These are phyloP conservation scores for Penicillium silybi DNA, from an alignment of 495 filamentous ascomycete species.

Conservation along the genomic window DNA sequence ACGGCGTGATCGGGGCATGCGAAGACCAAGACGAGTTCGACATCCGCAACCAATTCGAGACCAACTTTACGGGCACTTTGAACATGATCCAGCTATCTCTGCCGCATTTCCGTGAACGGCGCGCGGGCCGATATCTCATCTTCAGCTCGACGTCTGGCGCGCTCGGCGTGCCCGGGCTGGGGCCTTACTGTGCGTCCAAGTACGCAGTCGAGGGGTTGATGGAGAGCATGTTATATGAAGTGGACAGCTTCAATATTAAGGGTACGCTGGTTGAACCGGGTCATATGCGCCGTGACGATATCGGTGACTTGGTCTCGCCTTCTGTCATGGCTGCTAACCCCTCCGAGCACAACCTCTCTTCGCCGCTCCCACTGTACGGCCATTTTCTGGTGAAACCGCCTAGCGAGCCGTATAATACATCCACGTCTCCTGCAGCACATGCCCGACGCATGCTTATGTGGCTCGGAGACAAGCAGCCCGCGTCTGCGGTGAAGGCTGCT, in stretches of 20 bases:
- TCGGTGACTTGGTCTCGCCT: constrained; percentile 32
- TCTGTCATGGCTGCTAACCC: constrained; percentile 18
- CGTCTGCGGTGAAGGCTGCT: constrained; percentile 88
- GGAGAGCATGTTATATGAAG: constrained; percentile 92
- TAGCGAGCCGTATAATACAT: constrained; percentile 72
- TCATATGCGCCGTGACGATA: constrained; percentile 74
- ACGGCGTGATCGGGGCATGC: constrained; percentile 91
- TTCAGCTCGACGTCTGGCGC: constrained; percentile 89
- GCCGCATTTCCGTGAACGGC: constrained; percentile 77
- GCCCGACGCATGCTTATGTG: constrained; percentile 93
- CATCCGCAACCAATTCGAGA: constrained; percentile 93
- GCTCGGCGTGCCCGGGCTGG: constrained; percentile 83
- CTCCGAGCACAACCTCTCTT: constrained; percentile 35
- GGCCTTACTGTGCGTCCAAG: constrained; percentile 94
- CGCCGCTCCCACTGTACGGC: constrained; percentile 71
- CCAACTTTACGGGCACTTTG: constrained; percentile 90
- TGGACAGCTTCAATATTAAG: constrained; percentile 86
- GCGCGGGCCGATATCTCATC: constrained; percentile 79
- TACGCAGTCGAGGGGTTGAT: constrained; percentile 94
- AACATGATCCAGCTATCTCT: constrained; percentile 89
- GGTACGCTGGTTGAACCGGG: constrained; percentile 91
- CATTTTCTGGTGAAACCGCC: constrained; percentile 88
- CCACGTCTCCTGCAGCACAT: constrained; percentile 78
- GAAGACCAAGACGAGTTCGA: constrained; percentile 97
- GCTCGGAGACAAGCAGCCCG: constrained; percentile 87